Percentiles rank a stretch among this genome's conserved stretches.
Evolutionary conservation across 164 flowering plant genomes (phyloP).

Genomic region (Annona cherimola): DNA sequence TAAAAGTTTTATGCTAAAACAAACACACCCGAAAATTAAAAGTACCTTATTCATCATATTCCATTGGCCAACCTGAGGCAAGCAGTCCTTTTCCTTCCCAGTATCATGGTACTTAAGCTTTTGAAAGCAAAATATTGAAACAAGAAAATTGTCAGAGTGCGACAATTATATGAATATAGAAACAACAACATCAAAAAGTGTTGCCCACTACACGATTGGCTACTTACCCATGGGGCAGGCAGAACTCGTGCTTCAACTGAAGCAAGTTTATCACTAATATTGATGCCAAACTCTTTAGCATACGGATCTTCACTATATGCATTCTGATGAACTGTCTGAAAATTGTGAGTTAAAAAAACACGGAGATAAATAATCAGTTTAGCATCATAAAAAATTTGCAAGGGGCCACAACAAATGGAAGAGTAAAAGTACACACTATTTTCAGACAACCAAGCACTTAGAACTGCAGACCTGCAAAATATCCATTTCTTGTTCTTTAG

Average conservation of each 20-base stretch:
- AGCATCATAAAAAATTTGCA: not conserved
- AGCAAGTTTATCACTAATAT: constrained; percentile 40
- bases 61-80: constrained; percentile 73
- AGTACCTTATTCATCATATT: constrained; percentile 73
- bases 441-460: not conserved
- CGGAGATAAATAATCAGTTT: not conserved
- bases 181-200: not conserved
- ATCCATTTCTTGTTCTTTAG: constrained; percentile 40
- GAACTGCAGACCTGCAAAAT: constrained; percentile 38
- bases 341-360: not conserved
- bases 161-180: not conserved
- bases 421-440: not conserved
- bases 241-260: constrained; percentile 65
- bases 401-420: not conserved
- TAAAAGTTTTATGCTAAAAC: not conserved
- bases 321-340: constrained; percentile 51
- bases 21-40: not conserved
- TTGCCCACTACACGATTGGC: not conserved
- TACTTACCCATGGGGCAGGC: constrained; percentile 67
- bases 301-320: constrained; percentile 47
- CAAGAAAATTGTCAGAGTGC: not conserved
- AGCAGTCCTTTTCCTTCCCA: constrained; percentile 54
- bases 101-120: constrained; percentile 64
- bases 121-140: not conserved
- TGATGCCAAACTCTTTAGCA: constrained; percentile 60